These are phyloP conservation scores for Trichoderma sp. DNA, from an alignment of 2,329 filamentous ascomycete genomes.

Conservation along the genomic window DNA sequence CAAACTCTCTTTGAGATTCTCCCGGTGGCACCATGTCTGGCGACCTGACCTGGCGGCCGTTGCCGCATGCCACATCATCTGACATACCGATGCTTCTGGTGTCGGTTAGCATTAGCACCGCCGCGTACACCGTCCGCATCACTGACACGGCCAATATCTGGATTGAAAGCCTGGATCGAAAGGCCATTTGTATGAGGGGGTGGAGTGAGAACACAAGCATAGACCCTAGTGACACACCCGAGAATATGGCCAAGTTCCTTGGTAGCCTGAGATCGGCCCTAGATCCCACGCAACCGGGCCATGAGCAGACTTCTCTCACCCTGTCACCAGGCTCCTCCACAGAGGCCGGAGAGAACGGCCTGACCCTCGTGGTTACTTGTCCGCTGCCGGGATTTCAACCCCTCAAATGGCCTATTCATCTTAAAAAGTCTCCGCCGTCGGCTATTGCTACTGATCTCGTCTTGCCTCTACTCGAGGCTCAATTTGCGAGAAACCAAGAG, in stretches of 20 bases:
- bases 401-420: constrained; percentile 65
- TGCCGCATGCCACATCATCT: constrained; percentile 45
- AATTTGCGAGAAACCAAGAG: constrained; percentile 43
- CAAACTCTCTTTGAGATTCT: not conserved
- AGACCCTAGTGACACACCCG: constrained; percentile 68
- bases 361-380: constrained; percentile 58
- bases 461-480: constrained; percentile 52
- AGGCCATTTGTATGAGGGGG: constrained; percentile 64
- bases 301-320: constrained; percentile 47
- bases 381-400: constrained; percentile 64
- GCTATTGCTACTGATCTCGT: constrained; percentile 51
- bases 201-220: constrained; percentile 67
- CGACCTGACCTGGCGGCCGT: constrained; percentile 48
- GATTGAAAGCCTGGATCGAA: constrained; percentile 63
- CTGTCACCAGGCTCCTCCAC: constrained; percentile 39
- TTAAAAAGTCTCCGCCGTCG: constrained; percentile 49
- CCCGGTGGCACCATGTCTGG: constrained; percentile 32
- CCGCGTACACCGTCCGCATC: constrained; percentile 65
- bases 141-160: constrained; percentile 76
- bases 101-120: constrained; percentile 55
- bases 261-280: constrained; percentile 59
- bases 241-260: constrained; percentile 68
- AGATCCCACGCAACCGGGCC: constrained; percentile 47
- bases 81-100: constrained; percentile 63
- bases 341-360: constrained; percentile 42